These are phyloP conservation scores for Phytophthora pistaciae DNA, from an alignment of 352 stramenopile species.

Conservation along the genomic window DNA sequence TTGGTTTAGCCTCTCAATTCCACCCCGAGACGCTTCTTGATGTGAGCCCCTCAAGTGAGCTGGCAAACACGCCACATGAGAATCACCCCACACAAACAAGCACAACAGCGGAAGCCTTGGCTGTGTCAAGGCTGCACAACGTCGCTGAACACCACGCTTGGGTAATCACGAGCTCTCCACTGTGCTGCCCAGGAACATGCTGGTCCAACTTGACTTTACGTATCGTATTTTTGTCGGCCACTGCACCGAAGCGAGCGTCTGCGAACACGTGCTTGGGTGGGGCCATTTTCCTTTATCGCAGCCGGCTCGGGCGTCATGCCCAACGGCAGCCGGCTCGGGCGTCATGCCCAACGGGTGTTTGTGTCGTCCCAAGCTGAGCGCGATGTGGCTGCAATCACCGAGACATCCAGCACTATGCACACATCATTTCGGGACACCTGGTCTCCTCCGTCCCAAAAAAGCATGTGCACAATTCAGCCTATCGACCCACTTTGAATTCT, in stretches of 20 bases:
- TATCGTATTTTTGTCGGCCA: constrained; percentile 5
- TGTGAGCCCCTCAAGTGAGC: not conserved
- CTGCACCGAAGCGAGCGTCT: not conserved
- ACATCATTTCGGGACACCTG: not conserved
- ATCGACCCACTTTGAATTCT: not conserved
- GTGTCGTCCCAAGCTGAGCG: not conserved
- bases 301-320: not conserved
- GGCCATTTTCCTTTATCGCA: constrained; percentile 5
- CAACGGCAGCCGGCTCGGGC: constrained; percentile 7
- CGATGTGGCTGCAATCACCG: not conserved
- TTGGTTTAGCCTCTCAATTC: not conserved
- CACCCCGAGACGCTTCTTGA: not conserved
- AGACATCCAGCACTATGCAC: not conserved
- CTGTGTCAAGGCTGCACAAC: not conserved
- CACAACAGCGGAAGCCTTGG: not conserved
- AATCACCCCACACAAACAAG: not conserved
- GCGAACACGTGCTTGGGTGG: constrained; percentile 19
- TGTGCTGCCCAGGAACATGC: not conserved
- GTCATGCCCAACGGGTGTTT: too few relatives aligned
- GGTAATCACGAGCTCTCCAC: not conserved
- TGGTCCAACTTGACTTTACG: constrained; percentile 5
- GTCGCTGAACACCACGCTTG: not conserved
- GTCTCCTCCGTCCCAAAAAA: not conserved
- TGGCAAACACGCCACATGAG: not conserved
- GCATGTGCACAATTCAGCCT: not conserved